Conservation (phyloP, 306 rosid genomes). For the Cyamopsis tetragonoloba region DNA sequence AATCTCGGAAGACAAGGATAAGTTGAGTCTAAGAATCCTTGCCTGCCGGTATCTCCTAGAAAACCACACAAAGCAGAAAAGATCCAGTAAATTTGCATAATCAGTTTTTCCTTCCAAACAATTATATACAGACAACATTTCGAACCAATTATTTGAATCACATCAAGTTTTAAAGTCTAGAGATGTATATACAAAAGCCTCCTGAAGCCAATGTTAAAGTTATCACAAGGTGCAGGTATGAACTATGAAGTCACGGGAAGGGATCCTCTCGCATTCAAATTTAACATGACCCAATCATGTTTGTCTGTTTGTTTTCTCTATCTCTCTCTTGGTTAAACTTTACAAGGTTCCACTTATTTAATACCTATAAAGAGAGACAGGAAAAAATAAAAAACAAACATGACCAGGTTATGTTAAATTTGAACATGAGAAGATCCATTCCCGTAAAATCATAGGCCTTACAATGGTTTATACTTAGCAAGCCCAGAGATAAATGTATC, state of each 20-base stretch:
- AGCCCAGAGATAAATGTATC: constrained; percentile 14
- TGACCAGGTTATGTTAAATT: too few relatives aligned
- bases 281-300: too few relatives aligned
- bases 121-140: constrained; percentile 29
- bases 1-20: background rate
- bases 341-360: too few relatives aligned
- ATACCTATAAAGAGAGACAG: too few relatives aligned
- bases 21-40: background rate
- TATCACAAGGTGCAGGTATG: constrained; percentile 26
- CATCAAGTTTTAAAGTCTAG: constrained; percentile 21
- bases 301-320: too few relatives aligned
- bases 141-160: constrained; percentile 41
- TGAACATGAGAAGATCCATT: too few relatives aligned
- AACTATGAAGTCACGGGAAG: constrained; percentile 23
- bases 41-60: constrained; percentile 3
- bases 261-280: too few relatives aligned
- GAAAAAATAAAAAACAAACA: too few relatives aligned
- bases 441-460: too few relatives aligned
- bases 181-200: constrained; percentile 30
- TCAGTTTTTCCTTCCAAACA: constrained; percentile 48
- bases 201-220: constrained; percentile 26
- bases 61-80: constrained; percentile 34
- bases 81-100: constrained; percentile 35
- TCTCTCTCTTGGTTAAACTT: too few relatives aligned
- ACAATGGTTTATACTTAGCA: constrained; percentile 15